These are phyloP conservation scores for Leccinum subtestaceum DNA, from an alignment of 768 basidiomycete genomes.

Conservation along the genomic window DNA sequence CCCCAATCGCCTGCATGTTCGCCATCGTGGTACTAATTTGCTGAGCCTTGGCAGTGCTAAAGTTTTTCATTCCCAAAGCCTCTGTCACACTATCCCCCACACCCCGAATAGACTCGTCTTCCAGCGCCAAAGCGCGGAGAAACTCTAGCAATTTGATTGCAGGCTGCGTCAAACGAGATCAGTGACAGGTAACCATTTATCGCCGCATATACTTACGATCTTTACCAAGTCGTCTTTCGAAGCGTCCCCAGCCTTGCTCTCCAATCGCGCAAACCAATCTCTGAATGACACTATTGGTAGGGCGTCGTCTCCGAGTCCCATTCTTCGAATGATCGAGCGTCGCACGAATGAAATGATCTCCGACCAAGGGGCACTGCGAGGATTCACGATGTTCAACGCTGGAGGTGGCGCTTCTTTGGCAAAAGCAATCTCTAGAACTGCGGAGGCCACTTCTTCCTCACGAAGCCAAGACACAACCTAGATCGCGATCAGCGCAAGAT, in stretches of 20 bases:
- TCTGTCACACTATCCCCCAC: no score
- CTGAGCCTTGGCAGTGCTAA: no score
- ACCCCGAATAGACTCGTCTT: no score
- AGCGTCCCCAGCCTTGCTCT: slow-evolving; percentile 16
- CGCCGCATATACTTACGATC: slow-evolving; percentile 27
- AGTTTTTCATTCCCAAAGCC: no score
- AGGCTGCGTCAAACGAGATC: slow-evolving; percentile 21
- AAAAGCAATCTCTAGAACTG: slow-evolving; percentile 31
- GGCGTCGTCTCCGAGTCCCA: not conserved
- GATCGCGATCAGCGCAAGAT: not conserved
- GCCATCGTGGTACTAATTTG: slow-evolving; percentile 17
- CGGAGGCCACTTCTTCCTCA: slow-evolving; percentile 35
- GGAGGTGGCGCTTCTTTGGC: slow-evolving; percentile 13
- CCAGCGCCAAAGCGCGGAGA: no score
- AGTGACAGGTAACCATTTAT: no score
- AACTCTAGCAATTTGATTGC: slow-evolving; percentile 25
- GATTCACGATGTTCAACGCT: slow-evolving; percentile 39
- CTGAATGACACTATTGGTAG: slow-evolving; percentile 33
- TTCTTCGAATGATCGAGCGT: slow-evolving; percentile 13
- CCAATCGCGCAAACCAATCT: slow-evolving; percentile 36
- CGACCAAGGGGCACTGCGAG: slow-evolving; percentile 34
- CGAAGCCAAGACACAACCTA: slow-evolving; percentile 45
- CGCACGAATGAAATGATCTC: slow-evolving; percentile 28
- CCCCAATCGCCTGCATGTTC: slow-evolving; percentile 25
- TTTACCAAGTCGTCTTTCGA: slow-evolving; percentile 27